Evolutionary conservation across 2,329 filamentous ascomycete genomes (phyloP), one percentile per base, ranked within the genome.

Genomic region (Dactylellina haptotyla): DNA sequence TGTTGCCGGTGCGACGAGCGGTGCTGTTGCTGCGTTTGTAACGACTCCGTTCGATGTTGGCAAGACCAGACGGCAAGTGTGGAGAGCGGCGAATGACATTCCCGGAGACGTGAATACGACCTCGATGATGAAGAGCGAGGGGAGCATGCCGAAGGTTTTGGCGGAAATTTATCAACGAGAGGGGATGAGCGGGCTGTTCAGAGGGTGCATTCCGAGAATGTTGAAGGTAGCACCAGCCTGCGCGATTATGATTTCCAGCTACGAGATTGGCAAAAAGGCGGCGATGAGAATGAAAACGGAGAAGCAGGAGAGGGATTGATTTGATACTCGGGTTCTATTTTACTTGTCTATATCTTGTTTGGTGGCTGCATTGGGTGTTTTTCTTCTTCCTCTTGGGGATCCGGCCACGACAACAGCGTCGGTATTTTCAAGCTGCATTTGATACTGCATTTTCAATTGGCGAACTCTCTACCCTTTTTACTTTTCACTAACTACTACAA

Each of bases 21-120:
- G 95, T 2, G 90, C 91, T 0, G 85, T 95, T 26, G 93, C 95
- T 0, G 93, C 94, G 0, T 86, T 97, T 20, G 85, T 95, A 18
- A 99, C 95, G 0, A 97, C 91, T 70, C 95, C 95, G 0, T 99
- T 99, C 78, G 95, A 99, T 78, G 95, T 99, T 0, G 95, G 95
- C 77, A 99, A 99, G 84, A 99, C 95, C 3, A 86, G 95, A 18
- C 93, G 93, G 69, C 95, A 99, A 80, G 89, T 97, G 77, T 86
- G 87, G 51, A 88, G 95, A 75, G 78, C 81, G 9, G 79, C 80
- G 3, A 78, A 63, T 43, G 77, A 71, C 12, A 77, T 79, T 8
- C 77, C 79, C 6, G 76, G 79, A 3, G 80, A 80, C 1, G 78
- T 81, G n/a, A 71, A 80, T n/a, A 79, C 80, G 26, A 77, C 80